phyloP scores from a whole-genome alignment of 345 rosid genomes.

The Gossypium raimondii region DNA sequence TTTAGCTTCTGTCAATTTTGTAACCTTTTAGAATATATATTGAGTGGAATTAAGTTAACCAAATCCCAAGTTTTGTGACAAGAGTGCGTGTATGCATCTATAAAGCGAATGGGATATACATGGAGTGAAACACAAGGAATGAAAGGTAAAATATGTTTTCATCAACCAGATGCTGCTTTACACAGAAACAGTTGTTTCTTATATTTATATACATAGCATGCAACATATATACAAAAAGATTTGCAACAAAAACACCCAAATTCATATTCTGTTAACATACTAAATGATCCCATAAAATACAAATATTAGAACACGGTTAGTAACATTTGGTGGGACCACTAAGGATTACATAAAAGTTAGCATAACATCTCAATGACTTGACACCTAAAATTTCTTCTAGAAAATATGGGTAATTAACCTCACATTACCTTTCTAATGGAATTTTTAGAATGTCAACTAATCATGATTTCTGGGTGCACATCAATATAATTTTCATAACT shows the following conservation, averaged over 20 bases:
- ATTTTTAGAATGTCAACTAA: too few relatives aligned
- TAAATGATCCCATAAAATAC: background rate
- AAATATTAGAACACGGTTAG: background rate
- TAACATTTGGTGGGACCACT: background rate
- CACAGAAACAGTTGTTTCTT: background rate
- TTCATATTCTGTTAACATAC: background rate
- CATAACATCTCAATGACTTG: background rate
- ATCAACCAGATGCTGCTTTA: background rate
- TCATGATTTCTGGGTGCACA: too few relatives aligned
- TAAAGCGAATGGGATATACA: background rate
- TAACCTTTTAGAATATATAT: too few relatives aligned
- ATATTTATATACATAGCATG: background rate
- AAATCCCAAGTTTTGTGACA: too few relatives aligned
- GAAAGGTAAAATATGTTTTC: background rate
- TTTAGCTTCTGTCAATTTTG: too few relatives aligned
- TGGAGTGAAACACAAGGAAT: background rate
- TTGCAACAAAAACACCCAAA: too few relatives aligned
- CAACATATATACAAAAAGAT: background rate
- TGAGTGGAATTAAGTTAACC: too few relatives aligned
- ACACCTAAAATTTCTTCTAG: background rate
- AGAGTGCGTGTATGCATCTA: background rate
- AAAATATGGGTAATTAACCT: background rate
- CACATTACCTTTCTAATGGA: too few relatives aligned
- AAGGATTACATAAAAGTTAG: background rate
- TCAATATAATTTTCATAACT: too few relatives aligned